Conservation (phyloP, 371 early-diverging fungal genomes). For the Blastocladiella emersonii region DNA sequence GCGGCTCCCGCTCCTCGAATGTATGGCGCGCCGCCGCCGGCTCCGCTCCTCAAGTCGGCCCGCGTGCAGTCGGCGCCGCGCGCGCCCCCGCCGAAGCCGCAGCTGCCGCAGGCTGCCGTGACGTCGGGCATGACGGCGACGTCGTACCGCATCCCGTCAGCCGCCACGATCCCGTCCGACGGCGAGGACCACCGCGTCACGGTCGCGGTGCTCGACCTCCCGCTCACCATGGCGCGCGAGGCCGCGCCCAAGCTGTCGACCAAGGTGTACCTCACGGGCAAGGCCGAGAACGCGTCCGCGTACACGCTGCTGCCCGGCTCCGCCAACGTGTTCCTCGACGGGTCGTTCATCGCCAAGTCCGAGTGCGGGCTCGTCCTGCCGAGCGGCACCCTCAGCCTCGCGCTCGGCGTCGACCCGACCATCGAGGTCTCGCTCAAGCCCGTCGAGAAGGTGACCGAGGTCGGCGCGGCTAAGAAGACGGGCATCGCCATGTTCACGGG, state of each 20-base stretch:
- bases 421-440: background rate
- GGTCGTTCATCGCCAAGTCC: slow-evolving; percentile 2
- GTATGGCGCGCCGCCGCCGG: no score
- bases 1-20: no score
- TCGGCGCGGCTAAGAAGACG: no score
- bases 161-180: no score
- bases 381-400: background rate
- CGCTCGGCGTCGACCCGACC: slow-evolving; percentile 4
- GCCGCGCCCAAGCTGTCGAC: background rate
- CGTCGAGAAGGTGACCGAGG: no score
- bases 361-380: background rate
- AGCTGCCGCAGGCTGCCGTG: no score
- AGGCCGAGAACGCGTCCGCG: background rate
- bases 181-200: background rate
- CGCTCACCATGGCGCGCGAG: background rate
- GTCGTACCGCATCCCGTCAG: no score
- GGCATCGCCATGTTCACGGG: no score
- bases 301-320: slow-evolving; percentile 3
- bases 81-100: no score
- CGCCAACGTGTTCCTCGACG: slow-evolving; percentile 1
- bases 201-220: background rate
- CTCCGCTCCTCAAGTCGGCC: no score
- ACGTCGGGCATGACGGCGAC: no score
- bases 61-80: no score
- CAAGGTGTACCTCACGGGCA: background rate